Evolutionary conservation across 805 yeast species (phyloP), one percentile per base, ranked within the genome.

Genomic region (Komagataella phaffii): DNA sequence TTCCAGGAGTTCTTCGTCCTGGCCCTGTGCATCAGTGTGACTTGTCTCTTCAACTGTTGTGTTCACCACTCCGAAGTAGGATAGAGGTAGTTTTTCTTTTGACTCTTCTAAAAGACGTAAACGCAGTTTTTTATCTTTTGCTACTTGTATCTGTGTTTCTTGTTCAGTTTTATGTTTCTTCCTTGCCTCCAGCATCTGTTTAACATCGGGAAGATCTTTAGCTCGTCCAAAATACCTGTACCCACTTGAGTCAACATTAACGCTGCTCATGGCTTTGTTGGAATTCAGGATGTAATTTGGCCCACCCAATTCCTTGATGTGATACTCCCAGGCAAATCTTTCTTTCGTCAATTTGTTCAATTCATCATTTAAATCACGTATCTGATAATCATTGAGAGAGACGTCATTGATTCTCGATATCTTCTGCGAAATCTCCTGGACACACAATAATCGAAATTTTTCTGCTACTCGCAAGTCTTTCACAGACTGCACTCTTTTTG

Each of bases 201-300:
- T 68, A 6, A 85, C 90, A 55, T 86, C 96, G 0, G 88, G 85
- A 7, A 89, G 66, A 47, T 88, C 91, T 50, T 78, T 72, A 0
- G 96, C 96, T 49, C 96, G 66, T 0, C 97, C 97, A 65, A 80
- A 90, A 64, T 85, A 90, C 52, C 84, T 68, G 56, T 79, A 80
- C 0, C 88, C 88, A 45, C 74, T 69, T 5, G 46, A 7, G n/a
- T 1, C 76, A 61, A 46, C 19, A 52, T 44, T 51, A 56, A 30
- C 61, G 57, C 49, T 45, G 23, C 24, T 45, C 47, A 21, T 21
- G 8, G 21, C 30, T 45, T 24, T 21, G n/a, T 18, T 45, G 7
- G 55, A 44, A 49, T 49, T 47, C 30, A 53, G 63, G 17, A 77
- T 60, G 59, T 81, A 80, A 61, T 85, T 83, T 2, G 86, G 81